A percentile compares a stretch with the other conserved stretches of the same genome.
Conservation (phyloP, 1,284 basidiomycete genomes). For the Cutaneotrichosporon sp. region DNA sequence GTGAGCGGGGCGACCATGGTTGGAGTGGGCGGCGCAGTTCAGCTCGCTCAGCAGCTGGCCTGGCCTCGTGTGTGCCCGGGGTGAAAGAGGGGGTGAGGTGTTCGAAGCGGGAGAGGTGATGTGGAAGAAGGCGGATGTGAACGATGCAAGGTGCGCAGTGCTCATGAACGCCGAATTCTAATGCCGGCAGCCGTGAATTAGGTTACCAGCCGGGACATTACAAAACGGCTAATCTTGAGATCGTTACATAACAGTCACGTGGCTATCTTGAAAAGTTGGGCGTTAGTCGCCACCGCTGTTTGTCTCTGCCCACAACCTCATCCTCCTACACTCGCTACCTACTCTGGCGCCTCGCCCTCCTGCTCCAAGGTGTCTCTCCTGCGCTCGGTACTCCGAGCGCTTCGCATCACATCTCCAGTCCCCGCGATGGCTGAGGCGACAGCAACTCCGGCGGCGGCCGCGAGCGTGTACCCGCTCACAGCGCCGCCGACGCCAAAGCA, state of each 20-base stretch:
- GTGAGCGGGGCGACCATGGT: slow-evolving; percentile 7
- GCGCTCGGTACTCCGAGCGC: slow-evolving; percentile 14
- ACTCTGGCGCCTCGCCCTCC: background rate
- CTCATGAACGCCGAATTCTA: background rate
- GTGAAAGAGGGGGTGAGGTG: background rate
- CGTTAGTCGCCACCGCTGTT: background rate
- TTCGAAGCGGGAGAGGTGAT: background rate
- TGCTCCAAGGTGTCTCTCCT: slow-evolving; percentile 12
- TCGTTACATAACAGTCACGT: background rate
- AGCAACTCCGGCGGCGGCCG: background rate
- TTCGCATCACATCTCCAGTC: background rate
- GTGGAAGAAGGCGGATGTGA: background rate
- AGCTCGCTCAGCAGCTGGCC: slow-evolving; percentile 1
- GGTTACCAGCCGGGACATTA: background rate
- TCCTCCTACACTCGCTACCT: background rate
- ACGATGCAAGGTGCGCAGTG: background rate
- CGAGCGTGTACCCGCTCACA: slow-evolving; percentile 1
- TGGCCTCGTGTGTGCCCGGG: background rate
- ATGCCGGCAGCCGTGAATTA: background rate
- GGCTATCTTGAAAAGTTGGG: slow-evolving; percentile 10
- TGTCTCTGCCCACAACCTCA: background rate
- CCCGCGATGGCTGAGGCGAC: slow-evolving; percentile 1
- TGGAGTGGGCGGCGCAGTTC: background rate
- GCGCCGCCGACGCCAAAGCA: slow-evolving; percentile 14
- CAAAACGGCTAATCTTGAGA: background rate